phyloP scores from a whole-genome alignment of 2,329 filamentous ascomycete genomes.

The Colletotrichum aenigma region DNA sequence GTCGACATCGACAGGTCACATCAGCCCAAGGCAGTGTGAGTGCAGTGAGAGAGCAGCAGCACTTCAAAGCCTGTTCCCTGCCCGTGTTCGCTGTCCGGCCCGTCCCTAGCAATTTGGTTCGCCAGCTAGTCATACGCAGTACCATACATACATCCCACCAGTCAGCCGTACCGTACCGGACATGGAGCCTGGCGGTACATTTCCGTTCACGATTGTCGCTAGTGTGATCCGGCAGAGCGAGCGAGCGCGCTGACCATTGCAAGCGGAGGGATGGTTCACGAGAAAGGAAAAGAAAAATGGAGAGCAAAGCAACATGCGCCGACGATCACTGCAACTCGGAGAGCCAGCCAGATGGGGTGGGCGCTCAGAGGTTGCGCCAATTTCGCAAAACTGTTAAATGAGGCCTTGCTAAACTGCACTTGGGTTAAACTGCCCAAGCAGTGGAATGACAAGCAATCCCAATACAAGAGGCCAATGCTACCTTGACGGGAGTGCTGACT shows the following conservation, averaged over 20 bases:
- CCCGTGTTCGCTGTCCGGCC: slow-evolving; percentile 16
- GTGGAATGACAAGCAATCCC: background rate
- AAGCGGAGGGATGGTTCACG: background rate
- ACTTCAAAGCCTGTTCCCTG: slow-evolving; percentile 15
- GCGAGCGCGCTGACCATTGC: background rate
- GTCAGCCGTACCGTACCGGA: background rate
- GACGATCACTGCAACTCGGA: background rate
- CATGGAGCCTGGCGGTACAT: background rate
- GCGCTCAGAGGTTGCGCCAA: background rate
- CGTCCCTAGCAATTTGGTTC: slow-evolving; percentile 20
- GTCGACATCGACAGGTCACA: background rate
- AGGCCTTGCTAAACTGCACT: background rate
- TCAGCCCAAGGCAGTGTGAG: background rate
- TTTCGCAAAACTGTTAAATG: slow-evolving; percentile 11
- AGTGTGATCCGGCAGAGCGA: background rate
- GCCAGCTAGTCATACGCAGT: background rate
- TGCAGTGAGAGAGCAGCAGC: background rate
- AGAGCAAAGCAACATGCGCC: background rate
- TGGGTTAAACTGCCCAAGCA: background rate
- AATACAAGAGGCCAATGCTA: background rate
- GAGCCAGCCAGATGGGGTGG: background rate
- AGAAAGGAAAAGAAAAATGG: background rate
- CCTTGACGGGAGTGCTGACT: background rate
- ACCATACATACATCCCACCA: background rate
- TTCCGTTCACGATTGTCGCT: background rate